phyloP scores from a whole-genome alignment of 78 protist species.

The Protostelium mycophagum region DNA sequence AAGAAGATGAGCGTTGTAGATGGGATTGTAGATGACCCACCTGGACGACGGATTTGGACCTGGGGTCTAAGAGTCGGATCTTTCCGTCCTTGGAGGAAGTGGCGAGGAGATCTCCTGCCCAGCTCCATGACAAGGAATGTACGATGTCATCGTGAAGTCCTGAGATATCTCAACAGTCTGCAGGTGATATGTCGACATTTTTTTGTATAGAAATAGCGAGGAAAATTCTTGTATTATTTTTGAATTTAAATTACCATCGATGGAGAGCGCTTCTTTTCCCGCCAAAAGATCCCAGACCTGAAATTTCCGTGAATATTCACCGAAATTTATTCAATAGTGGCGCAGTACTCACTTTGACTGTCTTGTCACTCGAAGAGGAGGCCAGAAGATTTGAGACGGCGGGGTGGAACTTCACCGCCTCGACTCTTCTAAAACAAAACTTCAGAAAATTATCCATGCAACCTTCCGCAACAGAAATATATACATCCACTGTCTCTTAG shows the following conservation, averaged over 20 bases:
- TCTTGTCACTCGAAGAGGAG: slow-evolving; percentile 55
- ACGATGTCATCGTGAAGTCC: slow-evolving; percentile 2
- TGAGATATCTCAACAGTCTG: neutral
- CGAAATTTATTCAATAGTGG: no score
- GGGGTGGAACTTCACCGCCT: slow-evolving; percentile 40
- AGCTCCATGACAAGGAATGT: slow-evolving; percentile 74
- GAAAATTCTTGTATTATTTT: no score
- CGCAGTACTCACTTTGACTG: no score
- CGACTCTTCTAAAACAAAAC: no score
- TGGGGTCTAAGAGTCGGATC: slow-evolving; percentile 81
- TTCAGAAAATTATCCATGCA: no score
- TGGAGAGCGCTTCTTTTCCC: slow-evolving; percentile 12
- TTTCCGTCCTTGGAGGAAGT: slow-evolving; percentile 86
- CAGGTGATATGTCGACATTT: neutral
- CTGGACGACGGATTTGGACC: slow-evolving; percentile 40
- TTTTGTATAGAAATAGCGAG: no score
- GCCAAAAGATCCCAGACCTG: slow-evolving; percentile 26
- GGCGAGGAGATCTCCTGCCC: slow-evolving; percentile 74
- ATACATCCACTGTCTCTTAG: no score
- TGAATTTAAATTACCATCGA: slow-evolving; percentile 17
- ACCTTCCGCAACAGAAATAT: no score
- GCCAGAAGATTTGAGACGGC: slow-evolving; percentile 44
- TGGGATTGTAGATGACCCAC: neutral
- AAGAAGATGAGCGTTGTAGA: neutral
- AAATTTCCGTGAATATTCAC: no score